phyloP scores from a whole-genome alignment of 176 grass and related monocot genomes.

The Ensete glaucum region DNA sequence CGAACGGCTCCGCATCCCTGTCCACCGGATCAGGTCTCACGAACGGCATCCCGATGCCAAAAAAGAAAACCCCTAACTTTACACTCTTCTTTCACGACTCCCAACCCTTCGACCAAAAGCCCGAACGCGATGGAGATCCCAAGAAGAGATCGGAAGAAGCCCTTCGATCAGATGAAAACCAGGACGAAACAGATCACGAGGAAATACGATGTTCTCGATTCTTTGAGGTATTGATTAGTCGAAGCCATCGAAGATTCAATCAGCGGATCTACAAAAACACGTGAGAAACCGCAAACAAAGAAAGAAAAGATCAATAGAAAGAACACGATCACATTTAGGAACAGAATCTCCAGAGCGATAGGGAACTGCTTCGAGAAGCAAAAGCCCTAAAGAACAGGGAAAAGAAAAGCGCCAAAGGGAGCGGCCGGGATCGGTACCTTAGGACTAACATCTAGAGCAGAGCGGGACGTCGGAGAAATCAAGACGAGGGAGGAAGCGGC shows the following conservation, averaged over 20 bases:
- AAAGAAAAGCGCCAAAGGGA: too few relatives aligned
- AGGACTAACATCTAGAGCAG: too few relatives aligned
- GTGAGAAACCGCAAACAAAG: background rate
- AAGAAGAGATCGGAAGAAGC: background rate
- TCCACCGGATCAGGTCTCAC: constrained; percentile 14
- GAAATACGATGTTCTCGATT: background rate
- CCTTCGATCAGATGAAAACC: background rate
- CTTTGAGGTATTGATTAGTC: constrained; percentile 2
- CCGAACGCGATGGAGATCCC: background rate
- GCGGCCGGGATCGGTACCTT: too few relatives aligned
- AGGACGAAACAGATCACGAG: constrained; percentile 17
- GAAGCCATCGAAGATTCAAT: background rate
- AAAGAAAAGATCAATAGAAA: background rate
- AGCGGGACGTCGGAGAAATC: too few relatives aligned
- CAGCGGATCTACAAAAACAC: background rate
- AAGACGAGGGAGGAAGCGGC: too few relatives aligned
- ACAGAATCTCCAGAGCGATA: background rate
- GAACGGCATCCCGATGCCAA: constrained; percentile 11
- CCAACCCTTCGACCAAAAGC: background rate
- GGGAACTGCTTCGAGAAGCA: too few relatives aligned
- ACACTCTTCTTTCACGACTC: background rate
- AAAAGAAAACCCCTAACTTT: background rate
- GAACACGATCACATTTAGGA: background rate
- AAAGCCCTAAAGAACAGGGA: too few relatives aligned
- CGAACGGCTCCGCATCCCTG: constrained; percentile 59